These are phyloP conservation scores for Dryadomyces sulphureus DNA, from an alignment of 2,329 filamentous ascomycete species.

Conservation along the genomic window DNA sequence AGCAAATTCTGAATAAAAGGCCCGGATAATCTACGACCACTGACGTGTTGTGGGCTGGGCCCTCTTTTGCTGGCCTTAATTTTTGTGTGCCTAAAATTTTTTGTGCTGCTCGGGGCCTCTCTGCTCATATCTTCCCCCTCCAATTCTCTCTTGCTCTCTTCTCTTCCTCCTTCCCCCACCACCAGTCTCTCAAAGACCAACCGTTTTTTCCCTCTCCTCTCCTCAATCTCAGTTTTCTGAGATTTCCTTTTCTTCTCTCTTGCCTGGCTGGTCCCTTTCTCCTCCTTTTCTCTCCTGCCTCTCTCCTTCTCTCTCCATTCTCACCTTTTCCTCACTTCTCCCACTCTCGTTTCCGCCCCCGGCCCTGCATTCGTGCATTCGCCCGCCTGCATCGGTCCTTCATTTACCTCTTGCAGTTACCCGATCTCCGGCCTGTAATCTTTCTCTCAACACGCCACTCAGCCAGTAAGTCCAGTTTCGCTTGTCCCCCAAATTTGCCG, in stretches of 20 bases:
- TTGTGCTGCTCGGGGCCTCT: neutral
- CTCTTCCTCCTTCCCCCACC: no score
- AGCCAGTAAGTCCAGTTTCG: neutral
- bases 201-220: no score
- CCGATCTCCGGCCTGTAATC: neutral
- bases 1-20: neutral
- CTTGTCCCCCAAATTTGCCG: neutral
- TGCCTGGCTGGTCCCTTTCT: neutral
- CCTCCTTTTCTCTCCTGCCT: neutral
- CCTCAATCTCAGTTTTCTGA: no score
- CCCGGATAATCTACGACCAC: neutral
- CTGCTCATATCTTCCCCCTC: neutral
- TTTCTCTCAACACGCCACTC: neutral
- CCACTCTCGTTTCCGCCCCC: neutral
- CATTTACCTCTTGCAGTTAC: neutral
- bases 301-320: neutral
- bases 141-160: neutral
- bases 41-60: neutral
- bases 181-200: no score
- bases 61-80: neutral
- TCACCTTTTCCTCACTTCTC: neutral
- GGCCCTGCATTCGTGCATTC: neutral
- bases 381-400: neutral
- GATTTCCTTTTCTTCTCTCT: neutral
- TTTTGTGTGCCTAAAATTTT: neutral